These are phyloP conservation scores for Umbelopsis sp. DNA, from an alignment of 192 early-diverging fungal genomes.

Conservation along the genomic window DNA sequence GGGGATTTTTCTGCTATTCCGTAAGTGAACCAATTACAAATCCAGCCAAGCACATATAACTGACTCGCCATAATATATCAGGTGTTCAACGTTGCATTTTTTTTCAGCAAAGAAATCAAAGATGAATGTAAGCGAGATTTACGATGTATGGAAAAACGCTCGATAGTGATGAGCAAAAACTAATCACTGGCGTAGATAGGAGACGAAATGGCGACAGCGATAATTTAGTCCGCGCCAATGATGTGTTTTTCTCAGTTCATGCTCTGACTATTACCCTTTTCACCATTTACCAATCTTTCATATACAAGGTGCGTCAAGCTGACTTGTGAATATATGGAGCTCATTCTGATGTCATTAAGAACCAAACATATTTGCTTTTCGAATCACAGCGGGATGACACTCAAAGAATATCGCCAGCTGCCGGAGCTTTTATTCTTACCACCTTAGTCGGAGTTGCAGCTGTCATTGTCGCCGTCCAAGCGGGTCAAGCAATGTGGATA, in stretches of 20 bases:
- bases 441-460: slow-evolving; percentile 36
- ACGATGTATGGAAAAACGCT: background rate
- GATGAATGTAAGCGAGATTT: slow-evolving; percentile 56
- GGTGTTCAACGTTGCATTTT: slow-evolving; percentile 81
- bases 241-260: slow-evolving; percentile 88
- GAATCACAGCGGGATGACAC: slow-evolving; percentile 35
- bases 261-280: slow-evolving; percentile 66
- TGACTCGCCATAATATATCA: slow-evolving; percentile 19
- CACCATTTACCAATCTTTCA: slow-evolving; percentile 64
- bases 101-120: slow-evolving; percentile 60
- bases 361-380: background rate
- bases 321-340: background rate
- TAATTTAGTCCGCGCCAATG: slow-evolving; percentile 78
- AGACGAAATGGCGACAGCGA: slow-evolving; percentile 65
- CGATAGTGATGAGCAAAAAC: background rate
- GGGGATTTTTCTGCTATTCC: slow-evolving; percentile 86
- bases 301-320: slow-evolving; percentile 60
- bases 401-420: slow-evolving; percentile 46
- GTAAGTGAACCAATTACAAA: slow-evolving; percentile 31
- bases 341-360: too few species aligned
- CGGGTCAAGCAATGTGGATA: slow-evolving; percentile 43
- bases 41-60: background rate
- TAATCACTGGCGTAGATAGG: slow-evolving; percentile 39
- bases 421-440: slow-evolving; percentile 40
- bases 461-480: slow-evolving; percentile 25